Conservation (phyloP, 345 rosid species). For the Gossypium australe region DNA sequence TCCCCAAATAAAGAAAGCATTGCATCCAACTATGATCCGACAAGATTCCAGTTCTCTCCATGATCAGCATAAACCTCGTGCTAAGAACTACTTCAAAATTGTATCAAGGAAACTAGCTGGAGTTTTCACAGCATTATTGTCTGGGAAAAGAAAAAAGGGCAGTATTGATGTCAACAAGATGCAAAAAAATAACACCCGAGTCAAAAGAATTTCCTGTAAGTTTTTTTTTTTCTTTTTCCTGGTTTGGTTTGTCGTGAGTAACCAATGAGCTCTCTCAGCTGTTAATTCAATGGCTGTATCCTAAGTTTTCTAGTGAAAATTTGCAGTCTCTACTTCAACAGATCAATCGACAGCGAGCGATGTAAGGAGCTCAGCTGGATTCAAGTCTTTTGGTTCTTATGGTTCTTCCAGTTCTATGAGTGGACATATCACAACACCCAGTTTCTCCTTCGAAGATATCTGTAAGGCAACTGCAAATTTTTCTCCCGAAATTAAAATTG, state of each 20-base stretch:
- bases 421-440: slow-evolving; percentile 28
- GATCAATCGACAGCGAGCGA: slow-evolving; percentile 48
- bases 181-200: slow-evolving; percentile 9
- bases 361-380: slow-evolving; percentile 29
- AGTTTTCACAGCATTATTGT: slow-evolving; percentile 30
- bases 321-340: slow-evolving; percentile 46
- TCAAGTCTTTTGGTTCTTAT: slow-evolving; percentile 46
- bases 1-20: slow-evolving; percentile 42
- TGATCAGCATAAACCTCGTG: slow-evolving; percentile 10
- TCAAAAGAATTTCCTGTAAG: slow-evolving; percentile 53
- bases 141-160: slow-evolving; percentile 22
- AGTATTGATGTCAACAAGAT: slow-evolving; percentile 1
- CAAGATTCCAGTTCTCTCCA: slow-evolving; percentile 7
- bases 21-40: slow-evolving; percentile 13
- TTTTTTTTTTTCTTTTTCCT: background rate
- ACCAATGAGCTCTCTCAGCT: background rate
- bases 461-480: slow-evolving; percentile 72
- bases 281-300: background rate
- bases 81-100: slow-evolving; percentile 23
- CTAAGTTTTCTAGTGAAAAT: background rate
- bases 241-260: background rate
- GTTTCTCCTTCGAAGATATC: slow-evolving; percentile 61
- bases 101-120: slow-evolving; percentile 47
- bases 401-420: slow-evolving; percentile 40
- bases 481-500: slow-evolving; percentile 52